These are phyloP conservation scores for Miscanthus lutarioriparius DNA, from an alignment of 176 grass and related monocot genomes.

Conservation along the genomic window DNA sequence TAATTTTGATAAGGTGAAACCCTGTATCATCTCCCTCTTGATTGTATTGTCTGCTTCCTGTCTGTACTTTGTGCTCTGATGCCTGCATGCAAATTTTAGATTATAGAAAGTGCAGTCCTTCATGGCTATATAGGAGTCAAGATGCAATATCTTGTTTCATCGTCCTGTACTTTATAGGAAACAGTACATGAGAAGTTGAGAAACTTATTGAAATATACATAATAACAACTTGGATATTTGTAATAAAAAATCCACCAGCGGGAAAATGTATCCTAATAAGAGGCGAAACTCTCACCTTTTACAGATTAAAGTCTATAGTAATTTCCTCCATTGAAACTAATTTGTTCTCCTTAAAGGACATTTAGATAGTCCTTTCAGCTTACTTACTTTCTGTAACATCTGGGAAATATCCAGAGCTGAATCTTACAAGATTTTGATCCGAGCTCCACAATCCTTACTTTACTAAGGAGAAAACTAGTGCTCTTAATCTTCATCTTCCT, in stretches of 20 bases:
- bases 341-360: not conserved
- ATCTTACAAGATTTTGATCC: not conserved
- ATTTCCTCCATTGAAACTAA: constrained; percentile 12
- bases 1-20: constrained; percentile 96
- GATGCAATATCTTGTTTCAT: not conserved
- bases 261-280: constrained; percentile 5
- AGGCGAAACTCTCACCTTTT: not conserved
- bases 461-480: constrained; percentile 2
- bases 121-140: constrained; percentile 11
- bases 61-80: constrained; percentile 7
- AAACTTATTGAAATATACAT: not conserved
- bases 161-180: constrained; percentile 1
- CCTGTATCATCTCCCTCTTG: constrained; percentile 18
- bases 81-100: constrained; percentile 23
- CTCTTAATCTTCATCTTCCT: not conserved
- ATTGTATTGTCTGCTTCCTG: constrained; percentile 30
- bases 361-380: constrained; percentile 10
- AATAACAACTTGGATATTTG: not conserved
- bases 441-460: constrained; percentile 11
- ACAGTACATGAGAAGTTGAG: not conserved
- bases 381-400: constrained; percentile 6
- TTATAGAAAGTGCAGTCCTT: not conserved
- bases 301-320: not conserved
- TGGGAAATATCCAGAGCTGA: constrained; percentile 21
- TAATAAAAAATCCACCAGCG: not conserved